Percentiles rank a stretch among this genome's conserved stretches.
Evolutionary conservation across 176 grass and related monocot genomes (phyloP).

Genomic region (Phyllostachys edulis): DNA sequence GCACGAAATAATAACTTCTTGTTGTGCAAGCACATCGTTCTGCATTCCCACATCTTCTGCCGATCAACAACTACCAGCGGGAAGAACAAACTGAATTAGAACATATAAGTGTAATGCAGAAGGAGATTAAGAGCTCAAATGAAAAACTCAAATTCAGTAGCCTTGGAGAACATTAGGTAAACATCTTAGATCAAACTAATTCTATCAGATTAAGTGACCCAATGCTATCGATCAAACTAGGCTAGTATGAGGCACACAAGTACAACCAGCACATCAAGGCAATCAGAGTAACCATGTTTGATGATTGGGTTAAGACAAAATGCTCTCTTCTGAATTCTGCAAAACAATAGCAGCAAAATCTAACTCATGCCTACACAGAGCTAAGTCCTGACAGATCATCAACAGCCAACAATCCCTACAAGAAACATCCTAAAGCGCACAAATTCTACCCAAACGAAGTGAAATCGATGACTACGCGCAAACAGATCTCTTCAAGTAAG

Average conservation of each 20-base stretch:
- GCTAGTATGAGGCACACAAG: background rate
- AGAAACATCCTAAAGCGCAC: background rate
- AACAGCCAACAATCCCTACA: background rate
- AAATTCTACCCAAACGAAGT: background rate
- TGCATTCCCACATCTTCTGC: slow-evolving; percentile 55
- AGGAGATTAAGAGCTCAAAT: background rate
- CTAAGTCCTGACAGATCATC: background rate
- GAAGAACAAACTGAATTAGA: slow-evolving; percentile 29
- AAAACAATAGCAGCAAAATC: background rate
- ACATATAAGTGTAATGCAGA: slow-evolving; percentile 14
- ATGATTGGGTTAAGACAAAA: background rate
- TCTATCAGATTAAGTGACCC: background rate
- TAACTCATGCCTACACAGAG: background rate
- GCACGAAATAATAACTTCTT: slow-evolving; percentile 13
- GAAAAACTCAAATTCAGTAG: background rate
- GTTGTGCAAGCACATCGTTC: slow-evolving; percentile 67
- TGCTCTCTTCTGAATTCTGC: background rate
- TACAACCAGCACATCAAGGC: background rate
- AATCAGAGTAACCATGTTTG: background rate
- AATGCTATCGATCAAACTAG: background rate
- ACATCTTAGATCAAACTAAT: background rate
- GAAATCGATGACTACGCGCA: background rate
- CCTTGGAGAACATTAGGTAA: background rate
- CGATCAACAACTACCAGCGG: slow-evolving; percentile 14
- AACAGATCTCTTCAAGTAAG: slow-evolving; percentile 11